Base-by-base conservation (phyloP, 2,329 filamentous ascomycete genomes). In the Eurotiales sp. region DNA sequence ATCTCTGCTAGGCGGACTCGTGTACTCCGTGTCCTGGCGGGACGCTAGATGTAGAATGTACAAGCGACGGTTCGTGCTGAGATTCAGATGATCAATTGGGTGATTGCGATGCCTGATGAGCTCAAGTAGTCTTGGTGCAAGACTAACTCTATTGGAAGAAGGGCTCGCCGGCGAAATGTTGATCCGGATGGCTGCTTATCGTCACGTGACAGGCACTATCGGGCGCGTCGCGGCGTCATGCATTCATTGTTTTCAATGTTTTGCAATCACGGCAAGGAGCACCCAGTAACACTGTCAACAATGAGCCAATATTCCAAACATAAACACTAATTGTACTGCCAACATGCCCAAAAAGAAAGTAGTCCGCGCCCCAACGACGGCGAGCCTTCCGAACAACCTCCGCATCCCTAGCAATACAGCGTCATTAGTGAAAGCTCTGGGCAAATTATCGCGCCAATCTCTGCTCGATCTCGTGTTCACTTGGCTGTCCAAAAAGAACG, bases 401-500 rank as follows among this genome's bases (percentile, higher is more conserved):
- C 84, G 84, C 59, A 78, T 92, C 62, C 79, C 84, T 52, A 75
- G 86, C 8, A 75, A 80, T 53, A 86, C 85, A 63, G 74, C 80
- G 41, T 76, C 83, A 25, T 79, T 90, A 44, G 67, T 79, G 57
- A 89, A 87, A 66, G 77, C 80, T 36, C 77, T 95, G 44, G 79
- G 76, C 54, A 85, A 84, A 50, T 78, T 95, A 15, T 86, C 88
- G 1, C 84, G 89, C 46, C 74, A 84, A 42, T 83, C 87, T 0
- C 79, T 95, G 19, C 72, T 93, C 22, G 81, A 83, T 0, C 78
- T 95, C 8, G 86, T 81, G 0, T 77, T 90, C 19, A 80, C 86
- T 71, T 95, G 90, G 90, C 82, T 95, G 3, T 81, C 86, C 52
- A 81, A 85, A 44, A 74, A 77, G 56, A 85, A 87, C 56, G 74